Base-by-base conservation (phyloP, 345 rosid genomes). In the Syzygium aromaticum region DNA sequence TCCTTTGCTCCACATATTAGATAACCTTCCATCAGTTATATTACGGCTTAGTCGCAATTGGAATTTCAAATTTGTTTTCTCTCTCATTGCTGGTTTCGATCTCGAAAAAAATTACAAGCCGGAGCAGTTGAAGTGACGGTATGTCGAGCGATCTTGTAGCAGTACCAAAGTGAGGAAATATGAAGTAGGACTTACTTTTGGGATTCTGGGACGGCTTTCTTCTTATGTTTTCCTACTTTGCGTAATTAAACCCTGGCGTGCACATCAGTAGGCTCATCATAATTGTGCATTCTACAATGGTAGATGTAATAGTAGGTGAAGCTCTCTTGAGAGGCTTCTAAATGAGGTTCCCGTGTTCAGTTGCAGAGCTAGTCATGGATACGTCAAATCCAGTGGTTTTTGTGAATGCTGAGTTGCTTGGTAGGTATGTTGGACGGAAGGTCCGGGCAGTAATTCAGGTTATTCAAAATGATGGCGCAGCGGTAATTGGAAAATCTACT, bases 371-470 rank as follows among this genome's bases (percentile, higher is more conserved):
- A 90, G 88, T 73, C 28, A 97, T 97, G 98, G 98, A 97, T 89
- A 92, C 96, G 1, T 95, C 96, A 38, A 94, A 89, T 86, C 98
- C 99, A 88, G 95, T 97, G 52, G 98, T 92, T 86, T 93, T 97
- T 88, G 99, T 97, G 51, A 97, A 97, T 84, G 99, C 96, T 30
- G 94, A 88, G 61, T 87, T 93, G 51, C 78, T 97, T 88, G 91
- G 92, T 7, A 89, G 94, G 88, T 92, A 90, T 86, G 88, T 94
- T 30, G 93, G 98, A 13, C 93, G 93, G 89, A 95, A 93, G 89
- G 97, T 97, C 30, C 92, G 98, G 33, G 85, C 95, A 7, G 98
- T 96, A 89, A 54, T 97, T 85, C 97, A 95, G 92, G 96, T 93
- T 63, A 21, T 91, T 19, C 91, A 89, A 30, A 91, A 95, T 54